Evolutionary conservation across 805 yeast species (phyloP).

Genomic region (Candida nanaspora): DNA sequence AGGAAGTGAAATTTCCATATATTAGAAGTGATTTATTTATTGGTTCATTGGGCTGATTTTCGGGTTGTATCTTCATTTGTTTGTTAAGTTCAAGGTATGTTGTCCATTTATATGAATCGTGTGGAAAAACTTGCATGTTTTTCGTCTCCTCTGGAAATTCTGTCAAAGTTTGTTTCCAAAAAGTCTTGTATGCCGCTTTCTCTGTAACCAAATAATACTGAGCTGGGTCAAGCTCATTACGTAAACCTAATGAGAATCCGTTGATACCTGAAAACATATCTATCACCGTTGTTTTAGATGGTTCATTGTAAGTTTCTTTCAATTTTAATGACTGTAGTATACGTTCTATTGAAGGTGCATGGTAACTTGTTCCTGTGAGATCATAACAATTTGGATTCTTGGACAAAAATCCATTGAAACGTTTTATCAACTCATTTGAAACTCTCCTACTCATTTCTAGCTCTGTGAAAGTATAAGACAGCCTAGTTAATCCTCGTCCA

Average conservation of each 20-base stretch:
- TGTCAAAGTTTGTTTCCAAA: conserved; percentile 15
- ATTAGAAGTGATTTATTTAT: conserved; percentile 23
- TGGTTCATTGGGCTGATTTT: neutral
- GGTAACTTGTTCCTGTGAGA: neutral
- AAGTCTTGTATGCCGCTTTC: conserved; percentile 10
- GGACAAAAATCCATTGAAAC: too few species aligned
- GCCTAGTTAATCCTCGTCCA: too few species aligned
- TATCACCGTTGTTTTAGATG: conserved; percentile 38
- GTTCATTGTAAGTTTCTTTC: conserved; percentile 28
- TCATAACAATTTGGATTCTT: neutral
- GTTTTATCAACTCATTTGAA: too few species aligned
- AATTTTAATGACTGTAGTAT: conserved; percentile 41
- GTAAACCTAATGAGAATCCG: conserved; percentile 53
- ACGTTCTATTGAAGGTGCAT: conserved; percentile 13
- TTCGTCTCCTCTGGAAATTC: neutral
- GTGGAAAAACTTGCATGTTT: conserved; percentile 26
- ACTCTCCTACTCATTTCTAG: too few species aligned
- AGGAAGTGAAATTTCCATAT: conserved; percentile 21
- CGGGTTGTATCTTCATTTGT: neutral
- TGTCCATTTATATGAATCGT: conserved; percentile 65
- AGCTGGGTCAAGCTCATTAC: conserved; percentile 52
- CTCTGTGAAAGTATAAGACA: too few species aligned
- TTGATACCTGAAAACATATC: conserved; percentile 63
- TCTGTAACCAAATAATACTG: conserved; percentile 49
- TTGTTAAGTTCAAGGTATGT: conserved; percentile 37